Percentiles rank a stretch among this genome's conserved stretches.
These are phyloP conservation scores for Eleusine indica DNA, from an alignment of 176 grass and related monocot species.

Conservation along the genomic window DNA sequence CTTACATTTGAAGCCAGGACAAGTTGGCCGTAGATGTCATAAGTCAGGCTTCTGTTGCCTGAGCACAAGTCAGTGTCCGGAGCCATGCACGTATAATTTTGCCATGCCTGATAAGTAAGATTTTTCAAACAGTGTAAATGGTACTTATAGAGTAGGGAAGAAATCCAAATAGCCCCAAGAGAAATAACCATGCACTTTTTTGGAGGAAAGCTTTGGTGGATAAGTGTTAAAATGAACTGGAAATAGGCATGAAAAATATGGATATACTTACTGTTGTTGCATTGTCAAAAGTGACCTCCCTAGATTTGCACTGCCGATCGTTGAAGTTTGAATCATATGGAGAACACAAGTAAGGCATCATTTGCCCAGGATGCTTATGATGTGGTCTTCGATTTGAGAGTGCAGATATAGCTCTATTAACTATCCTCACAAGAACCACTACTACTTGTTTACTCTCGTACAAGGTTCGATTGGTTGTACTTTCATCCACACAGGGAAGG, in stretches of 20 bases:
- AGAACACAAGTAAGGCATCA: conserved; percentile 82
- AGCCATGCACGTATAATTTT: conserved; percentile 70
- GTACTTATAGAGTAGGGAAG: neutral
- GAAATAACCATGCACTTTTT: neutral
- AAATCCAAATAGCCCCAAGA: conserved; percentile 2
- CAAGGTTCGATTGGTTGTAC: conserved; percentile 79
- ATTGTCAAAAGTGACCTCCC: conserved; percentile 75
- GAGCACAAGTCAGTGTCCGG: conserved; percentile 47
- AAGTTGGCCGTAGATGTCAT: conserved; percentile 60
- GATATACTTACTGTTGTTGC: conserved; percentile 61
- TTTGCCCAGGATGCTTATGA: conserved; percentile 57
- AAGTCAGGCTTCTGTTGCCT: conserved; percentile 51
- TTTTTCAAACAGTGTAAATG: conserved; percentile 8
- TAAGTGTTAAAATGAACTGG: neutral
- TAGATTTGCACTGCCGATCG: conserved; percentile 59
- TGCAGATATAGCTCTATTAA: conserved; percentile 80
- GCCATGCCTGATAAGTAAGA: conserved; percentile 63
- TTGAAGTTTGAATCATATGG: conserved; percentile 69
- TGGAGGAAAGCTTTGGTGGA: neutral
- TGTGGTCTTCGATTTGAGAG: conserved; percentile 53
- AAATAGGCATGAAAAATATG: conserved; percentile 3
- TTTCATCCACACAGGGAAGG: conserved; percentile 89
- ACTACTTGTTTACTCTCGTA: conserved; percentile 90
- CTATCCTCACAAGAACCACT: conserved; percentile 63
- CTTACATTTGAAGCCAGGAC: conserved; percentile 68